Conservation (phyloP, 2,329 filamentous ascomycete species). For the Plectosphaerella cucumerina region DNA sequence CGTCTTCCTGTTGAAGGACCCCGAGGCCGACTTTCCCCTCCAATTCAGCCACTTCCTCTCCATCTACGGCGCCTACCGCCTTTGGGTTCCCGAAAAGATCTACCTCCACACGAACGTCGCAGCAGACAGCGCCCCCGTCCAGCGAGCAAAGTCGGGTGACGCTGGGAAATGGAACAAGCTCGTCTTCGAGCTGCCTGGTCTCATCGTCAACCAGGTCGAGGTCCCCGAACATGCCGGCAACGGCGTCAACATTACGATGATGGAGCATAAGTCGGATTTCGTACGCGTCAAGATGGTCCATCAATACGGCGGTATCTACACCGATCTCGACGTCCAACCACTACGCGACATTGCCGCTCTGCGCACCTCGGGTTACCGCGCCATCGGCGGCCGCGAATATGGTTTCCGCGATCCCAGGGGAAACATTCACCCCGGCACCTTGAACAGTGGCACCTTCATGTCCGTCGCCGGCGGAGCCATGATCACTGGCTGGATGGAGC, state of each 20-base stretch:
- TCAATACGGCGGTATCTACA: slow-evolving; percentile 16
- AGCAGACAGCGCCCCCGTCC: slow-evolving; percentile 6
- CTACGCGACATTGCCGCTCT: not conserved
- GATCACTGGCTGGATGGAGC: not conserved
- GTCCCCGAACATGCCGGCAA: slow-evolving; percentile 9
- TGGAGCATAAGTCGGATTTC: slow-evolving; percentile 18
- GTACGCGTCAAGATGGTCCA: slow-evolving; percentile 15
- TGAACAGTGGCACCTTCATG: slow-evolving; percentile 2
- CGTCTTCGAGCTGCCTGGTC: slow-evolving; percentile 15
- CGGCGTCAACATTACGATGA: slow-evolving; percentile 6
- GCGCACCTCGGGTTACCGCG: slow-evolving; percentile 9
- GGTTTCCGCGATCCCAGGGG: not conserved
- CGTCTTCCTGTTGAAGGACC: slow-evolving; percentile 15
- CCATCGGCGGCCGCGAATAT: slow-evolving; percentile 9
- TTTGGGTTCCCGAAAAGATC: slow-evolving; percentile 15
- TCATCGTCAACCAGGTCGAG: slow-evolving; percentile 10
- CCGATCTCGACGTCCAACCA: slow-evolving; percentile 14
- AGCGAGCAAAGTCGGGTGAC: slow-evolving; percentile 7
- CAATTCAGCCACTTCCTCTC: slow-evolving; percentile 19
- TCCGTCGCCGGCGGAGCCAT: not conserved
- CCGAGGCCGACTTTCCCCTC: slow-evolving; percentile 13
- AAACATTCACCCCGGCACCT: not conserved
- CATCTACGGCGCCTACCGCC: slow-evolving; percentile 14
- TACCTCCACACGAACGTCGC: slow-evolving; percentile 20
- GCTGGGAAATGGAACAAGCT: slow-evolving; percentile 16